Percentiles rank a stretch among this genome's conserved stretches.
Conservation (phyloP, 805 yeast genomes). For the Lachancea sp. region DNA sequence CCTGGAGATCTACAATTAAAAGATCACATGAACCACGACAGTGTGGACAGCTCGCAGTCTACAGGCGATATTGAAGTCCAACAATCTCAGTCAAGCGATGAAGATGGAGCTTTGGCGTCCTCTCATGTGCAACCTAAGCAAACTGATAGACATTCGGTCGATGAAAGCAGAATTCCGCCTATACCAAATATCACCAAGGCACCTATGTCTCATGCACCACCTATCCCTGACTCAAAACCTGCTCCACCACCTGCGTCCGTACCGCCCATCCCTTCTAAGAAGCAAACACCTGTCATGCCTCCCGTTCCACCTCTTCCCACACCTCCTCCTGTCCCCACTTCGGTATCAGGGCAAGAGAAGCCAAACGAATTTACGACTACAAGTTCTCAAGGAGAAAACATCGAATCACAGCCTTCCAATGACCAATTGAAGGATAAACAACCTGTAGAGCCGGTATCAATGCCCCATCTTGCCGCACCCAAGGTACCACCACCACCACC, state of each 20-base stretch:
- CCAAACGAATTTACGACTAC: not conserved
- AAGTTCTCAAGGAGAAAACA: not conserved
- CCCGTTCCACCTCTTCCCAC: conserved; percentile 13
- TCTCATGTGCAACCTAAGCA: not conserved
- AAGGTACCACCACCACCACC: conserved; percentile 8
- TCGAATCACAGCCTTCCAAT: not conserved
- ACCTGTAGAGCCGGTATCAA: too few species aligned
- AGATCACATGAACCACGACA: not conserved
- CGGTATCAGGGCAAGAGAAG: not conserved
- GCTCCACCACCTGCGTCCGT: not conserved
- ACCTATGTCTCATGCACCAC: not conserved
- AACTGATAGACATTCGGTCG: not conserved
- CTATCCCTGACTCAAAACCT: not conserved
- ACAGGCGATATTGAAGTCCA: not conserved
- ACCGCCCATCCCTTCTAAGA: conserved; percentile 7
- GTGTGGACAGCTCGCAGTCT: not conserved
- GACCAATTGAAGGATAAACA: too few species aligned
- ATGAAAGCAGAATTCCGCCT: not conserved
- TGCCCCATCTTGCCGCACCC: conserved; percentile 5
- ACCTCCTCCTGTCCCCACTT: not conserved
- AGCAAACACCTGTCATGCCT: conserved; percentile 5
- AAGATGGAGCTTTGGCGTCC: not conserved
- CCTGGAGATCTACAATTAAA: too few species aligned
- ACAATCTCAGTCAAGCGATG: not conserved
- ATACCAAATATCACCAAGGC: not conserved